phyloP scores from a whole-genome alignment of 176 grass and related monocot species.

The Zizania latifolia region DNA sequence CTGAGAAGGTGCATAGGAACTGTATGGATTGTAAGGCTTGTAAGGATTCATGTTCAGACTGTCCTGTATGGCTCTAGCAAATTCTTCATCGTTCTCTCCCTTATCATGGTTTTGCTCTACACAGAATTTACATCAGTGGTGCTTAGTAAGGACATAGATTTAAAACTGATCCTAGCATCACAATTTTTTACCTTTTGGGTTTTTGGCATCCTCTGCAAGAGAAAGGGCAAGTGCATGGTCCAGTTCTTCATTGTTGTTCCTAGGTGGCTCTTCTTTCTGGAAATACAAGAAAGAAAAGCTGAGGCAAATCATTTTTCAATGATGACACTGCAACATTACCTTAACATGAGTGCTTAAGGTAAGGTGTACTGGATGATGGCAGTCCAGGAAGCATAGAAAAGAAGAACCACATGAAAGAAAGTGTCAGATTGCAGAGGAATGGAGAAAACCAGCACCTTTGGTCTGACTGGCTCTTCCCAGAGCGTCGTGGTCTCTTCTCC shows the following conservation, averaged over 20 bases:
- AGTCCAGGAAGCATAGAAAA: background rate
- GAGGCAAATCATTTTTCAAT: slow-evolving; percentile 5
- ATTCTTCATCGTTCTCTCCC: slow-evolving; percentile 65
- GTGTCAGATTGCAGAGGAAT: background rate
- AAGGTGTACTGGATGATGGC: background rate
- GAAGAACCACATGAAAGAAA: background rate
- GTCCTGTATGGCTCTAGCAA: slow-evolving; percentile 64
- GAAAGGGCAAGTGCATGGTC: slow-evolving; percentile 78
- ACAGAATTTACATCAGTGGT: background rate
- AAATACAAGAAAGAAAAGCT: slow-evolving; percentile 17
- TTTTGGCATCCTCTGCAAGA: slow-evolving; percentile 71
- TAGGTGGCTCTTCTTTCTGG: slow-evolving; percentile 62
- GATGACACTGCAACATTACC: background rate
- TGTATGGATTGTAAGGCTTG: slow-evolving; percentile 54
- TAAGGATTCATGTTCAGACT: slow-evolving; percentile 57
- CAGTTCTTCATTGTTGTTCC: slow-evolving; percentile 70
- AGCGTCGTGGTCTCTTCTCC: slow-evolving; percentile 57
- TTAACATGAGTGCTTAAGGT: background rate
- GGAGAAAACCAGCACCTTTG: slow-evolving; percentile 44
- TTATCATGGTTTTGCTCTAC: slow-evolving; percentile 45
- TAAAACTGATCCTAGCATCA: background rate
- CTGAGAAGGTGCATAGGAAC: slow-evolving; percentile 55
- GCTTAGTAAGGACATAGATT: background rate
- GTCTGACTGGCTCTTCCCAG: slow-evolving; percentile 56
- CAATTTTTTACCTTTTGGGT: slow-evolving; percentile 43